A percentile compares a stretch with the other conserved stretches of the same genome.
These are phyloP conservation scores for Scedosporium minutisporum DNA, from an alignment of 2,329 filamentous ascomycete species.

Conservation along the genomic window DNA sequence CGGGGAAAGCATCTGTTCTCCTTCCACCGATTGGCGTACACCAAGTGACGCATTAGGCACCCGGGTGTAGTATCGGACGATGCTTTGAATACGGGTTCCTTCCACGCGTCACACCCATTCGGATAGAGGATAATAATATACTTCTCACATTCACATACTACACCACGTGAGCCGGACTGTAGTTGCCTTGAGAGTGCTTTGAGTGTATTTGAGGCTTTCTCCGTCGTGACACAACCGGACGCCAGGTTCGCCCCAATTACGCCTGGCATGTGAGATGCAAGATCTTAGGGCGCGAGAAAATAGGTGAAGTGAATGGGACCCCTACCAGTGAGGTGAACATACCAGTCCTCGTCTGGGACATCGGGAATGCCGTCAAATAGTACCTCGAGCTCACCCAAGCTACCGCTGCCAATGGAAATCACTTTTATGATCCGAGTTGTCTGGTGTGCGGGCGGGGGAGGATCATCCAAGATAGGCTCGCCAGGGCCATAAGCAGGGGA, in stretches of 20 bases:
- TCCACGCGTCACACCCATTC: constrained; percentile 24
- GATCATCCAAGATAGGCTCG: not conserved
- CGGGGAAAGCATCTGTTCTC: too few relatives aligned
- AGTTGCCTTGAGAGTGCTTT: constrained; percentile 23
- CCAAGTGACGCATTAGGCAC: constrained; percentile 22
- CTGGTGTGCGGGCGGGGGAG: not conserved
- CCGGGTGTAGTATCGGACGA: constrained; percentile 8
- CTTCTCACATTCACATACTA: constrained; percentile 22
- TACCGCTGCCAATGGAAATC: constrained; percentile 7
- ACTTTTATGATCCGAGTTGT: constrained; percentile 4
- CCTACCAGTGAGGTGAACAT: constrained; percentile 15
- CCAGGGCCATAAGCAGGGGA: not conserved
- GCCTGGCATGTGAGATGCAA: constrained; percentile 9
- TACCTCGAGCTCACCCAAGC: constrained; percentile 5
- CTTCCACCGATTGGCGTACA: constrained; percentile 22
- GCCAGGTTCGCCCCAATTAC: constrained; percentile 3
- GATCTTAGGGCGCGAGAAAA: constrained; percentile 22
- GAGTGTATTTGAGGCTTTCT: constrained; percentile 12
- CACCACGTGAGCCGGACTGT: constrained; percentile 22
- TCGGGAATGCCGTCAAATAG: constrained; percentile 8
- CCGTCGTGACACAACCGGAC: constrained; percentile 9
- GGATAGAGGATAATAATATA: constrained; percentile 29
- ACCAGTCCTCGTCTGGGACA: constrained; percentile 14
- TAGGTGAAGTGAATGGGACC: constrained; percentile 23
- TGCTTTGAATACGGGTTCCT: constrained; percentile 10